Evolutionary conservation across 768 basidiomycete species (phyloP).

Genomic region (Mycena belliarum): DNA sequence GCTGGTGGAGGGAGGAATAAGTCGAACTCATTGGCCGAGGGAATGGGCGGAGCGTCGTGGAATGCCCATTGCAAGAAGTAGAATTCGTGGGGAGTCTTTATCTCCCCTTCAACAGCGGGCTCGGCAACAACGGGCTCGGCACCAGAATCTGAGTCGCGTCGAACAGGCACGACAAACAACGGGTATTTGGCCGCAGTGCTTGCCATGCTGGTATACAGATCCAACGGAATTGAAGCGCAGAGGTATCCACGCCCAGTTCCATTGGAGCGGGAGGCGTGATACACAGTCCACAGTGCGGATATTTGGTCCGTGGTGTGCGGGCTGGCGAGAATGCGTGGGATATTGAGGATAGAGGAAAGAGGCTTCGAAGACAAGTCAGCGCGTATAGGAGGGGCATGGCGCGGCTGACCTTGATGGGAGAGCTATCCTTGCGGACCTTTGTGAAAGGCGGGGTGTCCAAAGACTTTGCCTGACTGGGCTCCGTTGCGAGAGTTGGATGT

Average conservation of each 20-base stretch:
- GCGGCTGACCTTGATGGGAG: constrained; percentile 61
- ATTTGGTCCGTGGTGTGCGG: constrained; percentile 77
- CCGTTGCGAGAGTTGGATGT: constrained; percentile 16
- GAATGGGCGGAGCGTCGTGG: constrained; percentile 67
- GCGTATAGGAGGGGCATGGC: not conserved
- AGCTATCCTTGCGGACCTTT: constrained; percentile 56
- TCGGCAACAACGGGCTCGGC: no score
- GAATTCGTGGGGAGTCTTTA: constrained; percentile 66
- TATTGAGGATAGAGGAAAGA: constrained; percentile 77
- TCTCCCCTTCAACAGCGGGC: constrained; percentile 34
- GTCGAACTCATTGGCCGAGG: constrained; percentile 46
- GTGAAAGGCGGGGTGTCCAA: constrained; percentile 1
- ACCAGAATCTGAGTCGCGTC: constrained; percentile 43
- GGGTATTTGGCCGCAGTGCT: constrained; percentile 65
- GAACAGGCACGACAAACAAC: constrained; percentile 80
- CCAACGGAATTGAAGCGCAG: constrained; percentile 77
- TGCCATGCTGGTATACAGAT: constrained; percentile 73
- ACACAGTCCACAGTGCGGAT: constrained; percentile 83
- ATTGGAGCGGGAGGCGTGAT: constrained; percentile 78
- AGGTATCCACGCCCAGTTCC: constrained; percentile 84
- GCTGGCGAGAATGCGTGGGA: constrained; percentile 62
- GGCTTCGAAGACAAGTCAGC: constrained; percentile 50
- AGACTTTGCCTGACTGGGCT: not conserved
- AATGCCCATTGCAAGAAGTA: constrained; percentile 91
- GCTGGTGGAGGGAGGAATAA: constrained; percentile 41